Evolutionary conservation across 2,329 filamentous ascomycete species (phyloP).

Genomic region (Colletotrichum liaoningense): DNA sequence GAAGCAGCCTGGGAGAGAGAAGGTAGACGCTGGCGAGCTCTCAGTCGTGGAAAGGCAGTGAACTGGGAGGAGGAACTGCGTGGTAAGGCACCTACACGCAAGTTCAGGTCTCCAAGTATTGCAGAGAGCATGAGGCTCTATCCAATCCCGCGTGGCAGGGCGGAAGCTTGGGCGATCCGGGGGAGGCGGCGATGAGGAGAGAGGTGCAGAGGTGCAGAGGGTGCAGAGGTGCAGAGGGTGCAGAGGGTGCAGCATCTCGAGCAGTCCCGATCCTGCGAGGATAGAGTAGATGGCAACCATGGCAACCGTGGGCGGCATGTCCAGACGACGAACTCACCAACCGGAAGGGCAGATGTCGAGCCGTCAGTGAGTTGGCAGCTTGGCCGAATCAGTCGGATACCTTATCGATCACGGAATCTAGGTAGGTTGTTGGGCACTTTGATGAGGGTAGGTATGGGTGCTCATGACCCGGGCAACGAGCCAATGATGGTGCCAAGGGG

Average conservation of each 20-base stretch:
- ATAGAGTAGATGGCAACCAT: constrained; percentile 8
- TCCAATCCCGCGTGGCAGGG: constrained; percentile 5
- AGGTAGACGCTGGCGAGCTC: constrained; percentile 5
- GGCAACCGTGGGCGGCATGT: neutral
- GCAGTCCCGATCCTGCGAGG: constrained; percentile 23
- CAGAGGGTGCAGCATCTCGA: neutral
- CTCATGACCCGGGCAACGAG: neutral
- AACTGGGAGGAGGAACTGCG: constrained; percentile 2
- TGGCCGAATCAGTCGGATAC: constrained; percentile 3
- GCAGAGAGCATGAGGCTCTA: constrained; percentile 12
- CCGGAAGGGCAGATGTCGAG: constrained; percentile 26
- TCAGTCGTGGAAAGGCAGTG: constrained; percentile 27
- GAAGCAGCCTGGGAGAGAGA: neutral
- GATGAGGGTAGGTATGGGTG: constrained; percentile 6
- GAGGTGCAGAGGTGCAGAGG: neutral
- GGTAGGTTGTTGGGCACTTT: constrained; percentile 7
- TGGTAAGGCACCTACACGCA: constrained; percentile 30
- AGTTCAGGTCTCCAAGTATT: constrained; percentile 13
- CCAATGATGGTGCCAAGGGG: constrained; percentile 16
- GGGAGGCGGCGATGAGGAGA: neutral
- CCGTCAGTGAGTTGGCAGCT: constrained; percentile 34
- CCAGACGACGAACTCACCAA: constrained; percentile 18
- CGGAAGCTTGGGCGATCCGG: neutral
- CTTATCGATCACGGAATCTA: constrained; percentile 2
- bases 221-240: neutral